Base-by-base conservation (phyloP, 805 yeast species). In the Wickerhamomyces pijperi region DNA sequence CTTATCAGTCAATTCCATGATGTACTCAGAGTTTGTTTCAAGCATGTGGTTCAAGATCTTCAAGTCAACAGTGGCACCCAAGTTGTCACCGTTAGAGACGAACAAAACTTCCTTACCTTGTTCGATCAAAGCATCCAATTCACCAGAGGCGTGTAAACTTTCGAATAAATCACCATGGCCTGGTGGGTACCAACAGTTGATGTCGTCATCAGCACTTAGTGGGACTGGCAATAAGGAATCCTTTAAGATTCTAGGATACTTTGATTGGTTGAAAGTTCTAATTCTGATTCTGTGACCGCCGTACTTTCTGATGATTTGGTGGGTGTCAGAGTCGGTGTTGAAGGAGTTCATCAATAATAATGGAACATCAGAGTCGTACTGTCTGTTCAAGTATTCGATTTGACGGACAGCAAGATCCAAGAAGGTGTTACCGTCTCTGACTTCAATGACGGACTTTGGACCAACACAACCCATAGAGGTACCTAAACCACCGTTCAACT, bases 381-480 rank as follows among this genome's bases (percentile, higher is more conserved):
- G 78, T 57, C 94, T 76, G 71, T 92, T 92, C 60, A 92, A 74
- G 61, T 86, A 83, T 67, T 88, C 97, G 53, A 92, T 90, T 68
- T 92, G 98, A 62, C 98, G 83, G 34, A 92, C 98, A 36, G 95
- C 73, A 51, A 92, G 74, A 62, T 92, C 98, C 60, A 92, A 72
- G 63, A 92, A 92, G 33, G 97, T 83, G 73, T 92, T 94, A 45
- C 97, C 97, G 54, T 92, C 98, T 64, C 98, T 83, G 36, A 92
- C 98, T 68, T 92, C 98, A 59, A 92, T 92, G 49, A 92, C 94
- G 20, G 95, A 84, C 65, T 88, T 88, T 47, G 98, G 98, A 42
- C 98, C 98, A 46, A 92, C 97, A 68, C 98, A 92, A 42, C 98
- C 98, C 98, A 92, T 92, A 9, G 97, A 90, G 17, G 98, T 92